Base-by-base conservation (phyloP, 1,139 yeast genomes). In the Suhomyces atakaporum region DNA sequence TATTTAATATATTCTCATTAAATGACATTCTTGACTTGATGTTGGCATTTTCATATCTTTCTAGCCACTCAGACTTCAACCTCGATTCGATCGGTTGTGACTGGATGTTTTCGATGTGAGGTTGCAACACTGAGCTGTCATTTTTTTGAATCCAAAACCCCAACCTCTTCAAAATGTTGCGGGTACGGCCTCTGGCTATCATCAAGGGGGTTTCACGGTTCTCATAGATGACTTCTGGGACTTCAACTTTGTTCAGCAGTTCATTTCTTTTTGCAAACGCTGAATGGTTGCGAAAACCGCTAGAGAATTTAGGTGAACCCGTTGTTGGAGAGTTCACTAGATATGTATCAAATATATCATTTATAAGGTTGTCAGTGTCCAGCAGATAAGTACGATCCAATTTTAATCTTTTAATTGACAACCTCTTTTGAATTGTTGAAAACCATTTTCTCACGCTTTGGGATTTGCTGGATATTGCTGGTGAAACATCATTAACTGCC, bases 321-420 rank as follows among this genome's bases (percentile, higher is more conserved):
- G n/a, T n/a, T n/a, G n/a, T n/a, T n/a, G n/a, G n/a, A n/a, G n/a
- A n/a, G n/a, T n/a, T n/a, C n/a, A n/a, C n/a, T n/a, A 18, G 24
- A 22, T 22, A 26, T 4, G 11, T 16, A 8, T 26, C 29, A 18
- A 27, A 27, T 3, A 27, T 27, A 10, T 27, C 30, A n/a, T 27
- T 18, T 5, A 27, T 27, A 10, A 27, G 23, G 15, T 18, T 7
- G 12, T 16, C 23, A 7, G 30, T 18, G 7, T 27, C 30, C 30
- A 27, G 30, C 15, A 27, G 30, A 4, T 3, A 18, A 18, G 5
- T 18, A 9, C n/a, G 20, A 7, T 7, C 10, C 11, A 5, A 5
- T 8, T 18, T 5, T 6, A 8, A 6, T 5, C 16, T 25, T 7
- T 7, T 7, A 25, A 10, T 22, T 9, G n/a, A 5, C 12, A 22